phyloP scores from a whole-genome alignment of 306 rosid species.

The Castanea crenata region DNA sequence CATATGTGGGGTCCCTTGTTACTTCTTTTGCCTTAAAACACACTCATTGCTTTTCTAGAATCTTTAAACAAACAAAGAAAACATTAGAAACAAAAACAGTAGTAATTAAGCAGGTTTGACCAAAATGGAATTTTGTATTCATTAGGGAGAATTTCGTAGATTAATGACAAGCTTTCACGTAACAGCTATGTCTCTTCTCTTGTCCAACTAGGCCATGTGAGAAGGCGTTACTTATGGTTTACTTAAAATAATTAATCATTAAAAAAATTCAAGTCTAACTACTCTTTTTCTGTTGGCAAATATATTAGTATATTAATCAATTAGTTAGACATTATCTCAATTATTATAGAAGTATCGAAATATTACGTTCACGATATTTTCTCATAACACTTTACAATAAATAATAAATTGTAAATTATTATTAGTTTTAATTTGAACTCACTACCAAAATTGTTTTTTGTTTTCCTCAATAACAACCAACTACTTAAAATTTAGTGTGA shows the following conservation, averaged over 20 bases:
- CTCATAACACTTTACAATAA: no score
- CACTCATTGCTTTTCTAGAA: constrained; percentile 80
- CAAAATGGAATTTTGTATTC: constrained; percentile 3
- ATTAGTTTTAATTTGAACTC: no score
- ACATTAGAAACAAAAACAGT: not conserved
- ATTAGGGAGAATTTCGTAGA: constrained; percentile 10
- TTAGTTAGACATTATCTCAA: not conserved
- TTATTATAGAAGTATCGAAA: no score
- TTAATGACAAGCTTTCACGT: constrained; percentile 27
- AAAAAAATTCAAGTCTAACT: not conserved
- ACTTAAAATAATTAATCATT: not conserved
- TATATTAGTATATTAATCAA: no score
- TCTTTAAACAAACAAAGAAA: constrained; percentile 22
- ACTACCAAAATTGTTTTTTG: no score
- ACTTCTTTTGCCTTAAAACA: constrained; percentile 38
- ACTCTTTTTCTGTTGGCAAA: not conserved
- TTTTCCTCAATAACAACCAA: accelerated
- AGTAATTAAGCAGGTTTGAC: constrained; percentile 19
- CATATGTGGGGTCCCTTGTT: constrained; percentile 53
- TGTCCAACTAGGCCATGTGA: constrained; percentile 59
- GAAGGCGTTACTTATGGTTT: constrained; percentile 4
- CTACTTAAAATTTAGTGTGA: no score
- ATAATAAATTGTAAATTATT: accelerated
- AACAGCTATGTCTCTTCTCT: constrained; percentile 11
- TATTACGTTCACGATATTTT: no score